Evolutionary conservation across 805 yeast species (phyloP), one percentile per base, ranked within the genome.

Genomic region (Ogataea sp.): DNA sequence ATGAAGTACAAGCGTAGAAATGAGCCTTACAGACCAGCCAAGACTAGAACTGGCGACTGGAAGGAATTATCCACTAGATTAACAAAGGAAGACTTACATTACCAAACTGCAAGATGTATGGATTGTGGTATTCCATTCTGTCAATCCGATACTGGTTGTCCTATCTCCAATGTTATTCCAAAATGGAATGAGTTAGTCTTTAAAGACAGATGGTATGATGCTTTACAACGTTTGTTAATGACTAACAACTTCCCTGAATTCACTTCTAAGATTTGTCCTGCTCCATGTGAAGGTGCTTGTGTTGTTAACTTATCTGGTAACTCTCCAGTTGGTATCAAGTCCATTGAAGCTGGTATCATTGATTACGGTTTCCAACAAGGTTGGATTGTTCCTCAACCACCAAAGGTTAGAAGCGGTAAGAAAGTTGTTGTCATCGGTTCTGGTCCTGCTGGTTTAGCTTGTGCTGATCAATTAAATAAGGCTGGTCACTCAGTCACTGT

Each of bases 71-170:
- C 94, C 11, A 65, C 77, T 13, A 77, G 96, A 40, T 70, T 90
- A 51, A 70, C 87, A 41, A 83, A 85, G 64, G 88, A 83, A 38
- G 97, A 93, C 50, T 80, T 90, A 55, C 76, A 80, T 59, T 76
- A 73, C 59, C 97, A 90, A 69, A 85, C 97, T 42, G 96, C 97
- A 14, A 79, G 98, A 64, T 90, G 98, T 74, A 90, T 93, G 95
- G 97, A 90, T 66, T 90, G 98, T 72, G 98, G 98, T 71, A 94
- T 93, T 52, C 98, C 98, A 43, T 90, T 90, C 78, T 90, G 98
- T 72, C 94, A 90, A 56, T 83, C 95, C 36, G 97, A 90, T 62
- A 84, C 96, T 33, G 98, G 98, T 43, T 90, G 98, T 69, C 98
- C 98, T 39, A 83, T 90, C 49, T 88, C 97, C 39, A 90, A 90